Conservation (phyloP, 1,139 yeast species). For the Yamadazyma oceani region DNA sequence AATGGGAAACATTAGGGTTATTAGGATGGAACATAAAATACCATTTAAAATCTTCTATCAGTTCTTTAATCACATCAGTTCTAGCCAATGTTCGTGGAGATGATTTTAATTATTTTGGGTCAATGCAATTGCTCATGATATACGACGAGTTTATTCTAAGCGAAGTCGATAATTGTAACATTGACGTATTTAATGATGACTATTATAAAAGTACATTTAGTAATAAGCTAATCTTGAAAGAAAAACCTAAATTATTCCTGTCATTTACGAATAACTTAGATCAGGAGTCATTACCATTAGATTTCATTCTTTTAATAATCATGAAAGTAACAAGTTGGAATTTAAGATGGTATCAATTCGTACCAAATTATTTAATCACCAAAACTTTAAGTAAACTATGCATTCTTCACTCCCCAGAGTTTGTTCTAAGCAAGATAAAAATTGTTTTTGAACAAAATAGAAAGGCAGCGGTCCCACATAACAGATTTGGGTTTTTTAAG, state of each 20-base stretch:
- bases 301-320: constrained; percentile 34
- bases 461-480: constrained; percentile 14
- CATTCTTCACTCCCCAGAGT: constrained; percentile 32
- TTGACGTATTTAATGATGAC: constrained; percentile 32
- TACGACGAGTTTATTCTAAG: constrained; percentile 44
- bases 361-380: constrained; percentile 32
- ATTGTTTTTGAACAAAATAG: constrained; percentile 38
- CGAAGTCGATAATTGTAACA: constrained; percentile 30
- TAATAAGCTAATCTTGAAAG: constrained; percentile 37
- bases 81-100: constrained; percentile 29
- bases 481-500: not conserved
- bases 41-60: constrained; percentile 38
- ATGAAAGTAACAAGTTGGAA: constrained; percentile 41
- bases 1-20: constrained; percentile 45
- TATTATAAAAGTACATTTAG: constrained; percentile 29
- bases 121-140: constrained; percentile 37
- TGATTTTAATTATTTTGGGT: constrained; percentile 41
- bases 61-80: constrained; percentile 42
- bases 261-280: constrained; percentile 22
- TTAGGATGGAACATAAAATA: constrained; percentile 44
- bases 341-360: constrained; percentile 43
- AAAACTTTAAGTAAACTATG: constrained; percentile 32
- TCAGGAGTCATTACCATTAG: constrained; percentile 33
- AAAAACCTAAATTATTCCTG: constrained; percentile 21
- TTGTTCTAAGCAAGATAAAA: constrained; percentile 30